Evolutionary conservation across 2,329 filamentous ascomycete species (phyloP).

Genomic region (Aspergillus vadensis): DNA sequence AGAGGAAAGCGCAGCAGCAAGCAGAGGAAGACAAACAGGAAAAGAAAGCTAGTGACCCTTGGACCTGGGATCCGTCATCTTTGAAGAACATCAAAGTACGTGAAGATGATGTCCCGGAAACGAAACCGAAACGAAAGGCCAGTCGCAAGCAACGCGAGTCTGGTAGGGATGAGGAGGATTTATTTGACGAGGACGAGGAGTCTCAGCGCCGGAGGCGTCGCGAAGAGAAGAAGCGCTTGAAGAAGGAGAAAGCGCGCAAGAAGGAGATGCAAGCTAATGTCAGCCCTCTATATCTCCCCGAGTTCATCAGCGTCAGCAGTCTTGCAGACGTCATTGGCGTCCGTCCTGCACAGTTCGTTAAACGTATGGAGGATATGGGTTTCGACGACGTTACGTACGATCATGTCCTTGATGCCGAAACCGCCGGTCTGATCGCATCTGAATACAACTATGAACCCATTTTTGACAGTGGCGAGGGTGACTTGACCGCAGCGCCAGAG

Average conservation of each 20-base stretch:
- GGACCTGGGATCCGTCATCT: slow-evolving; percentile 36
- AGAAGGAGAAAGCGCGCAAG: slow-evolving; percentile 48
- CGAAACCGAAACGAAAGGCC: slow-evolving; percentile 28
- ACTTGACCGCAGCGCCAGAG: slow-evolving; percentile 70
- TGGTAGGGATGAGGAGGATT: slow-evolving; percentile 33
- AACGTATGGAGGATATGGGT: slow-evolving; percentile 78
- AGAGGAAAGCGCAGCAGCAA: background rate
- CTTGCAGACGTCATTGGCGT: slow-evolving; percentile 75
- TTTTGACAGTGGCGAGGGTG: slow-evolving; percentile 66
- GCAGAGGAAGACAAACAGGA: slow-evolving; percentile 7
- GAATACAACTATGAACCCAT: slow-evolving; percentile 92
- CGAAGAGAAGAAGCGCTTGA: slow-evolving; percentile 38
- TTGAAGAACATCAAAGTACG: slow-evolving; percentile 25
- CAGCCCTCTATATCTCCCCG: slow-evolving; percentile 74
- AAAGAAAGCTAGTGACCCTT: slow-evolving; percentile 21
- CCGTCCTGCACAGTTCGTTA: slow-evolving; percentile 69
- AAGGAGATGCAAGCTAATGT: slow-evolving; percentile 45
- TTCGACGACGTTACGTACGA: slow-evolving; percentile 83
- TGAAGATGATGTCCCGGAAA: slow-evolving; percentile 17
- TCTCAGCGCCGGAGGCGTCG: slow-evolving; percentile 30
- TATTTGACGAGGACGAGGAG: slow-evolving; percentile 42
- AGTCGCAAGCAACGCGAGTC: slow-evolving; percentile 25
- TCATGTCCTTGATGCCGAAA: slow-evolving; percentile 87
- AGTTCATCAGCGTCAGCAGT: slow-evolving; percentile 87
- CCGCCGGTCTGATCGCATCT: slow-evolving; percentile 82